phyloP scores from a whole-genome alignment of 2,329 filamentous ascomycete genomes.

The Pyricularia grisea region DNA sequence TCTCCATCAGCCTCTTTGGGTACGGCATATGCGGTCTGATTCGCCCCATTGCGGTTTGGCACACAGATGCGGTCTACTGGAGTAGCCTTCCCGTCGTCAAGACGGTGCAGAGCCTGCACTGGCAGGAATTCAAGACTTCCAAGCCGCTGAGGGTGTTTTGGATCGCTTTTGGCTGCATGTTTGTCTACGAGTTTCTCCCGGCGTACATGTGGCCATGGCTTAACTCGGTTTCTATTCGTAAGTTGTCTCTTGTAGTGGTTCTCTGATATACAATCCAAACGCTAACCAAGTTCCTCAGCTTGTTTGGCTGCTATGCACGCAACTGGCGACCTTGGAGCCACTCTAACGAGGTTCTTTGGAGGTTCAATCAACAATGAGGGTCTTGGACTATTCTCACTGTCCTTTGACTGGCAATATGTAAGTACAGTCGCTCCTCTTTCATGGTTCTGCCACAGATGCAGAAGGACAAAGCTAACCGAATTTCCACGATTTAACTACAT shows the following conservation, averaged over 20 bases:
- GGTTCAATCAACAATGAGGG: neutral
- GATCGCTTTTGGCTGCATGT: conserved; percentile 22
- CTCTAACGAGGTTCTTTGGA: neutral
- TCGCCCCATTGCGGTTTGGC: neutral
- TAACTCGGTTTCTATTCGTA: neutral
- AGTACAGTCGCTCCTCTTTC: neutral
- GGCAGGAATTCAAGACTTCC: conserved; percentile 24
- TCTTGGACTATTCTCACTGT: neutral
- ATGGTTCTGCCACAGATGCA: neutral
- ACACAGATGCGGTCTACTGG: neutral
- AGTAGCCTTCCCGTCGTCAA: neutral
- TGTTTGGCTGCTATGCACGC: neutral
- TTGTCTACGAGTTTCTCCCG: neutral
- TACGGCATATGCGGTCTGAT: conserved; percentile 32
- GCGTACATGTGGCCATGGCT: neutral
- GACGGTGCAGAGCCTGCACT: conserved; percentile 32
- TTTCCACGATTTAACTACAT: neutral
- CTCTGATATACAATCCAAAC: neutral
- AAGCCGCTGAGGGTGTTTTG: conserved; percentile 41
- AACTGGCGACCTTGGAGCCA: neutral
- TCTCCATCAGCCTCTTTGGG: conserved; percentile 46
- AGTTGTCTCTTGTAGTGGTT: neutral
- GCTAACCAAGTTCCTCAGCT: neutral
- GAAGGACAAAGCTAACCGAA: neutral
- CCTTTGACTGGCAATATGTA: neutral